These are phyloP conservation scores for Solanum acaule DNA, from an alignment of 257 asterid species.

Conservation along the genomic window DNA sequence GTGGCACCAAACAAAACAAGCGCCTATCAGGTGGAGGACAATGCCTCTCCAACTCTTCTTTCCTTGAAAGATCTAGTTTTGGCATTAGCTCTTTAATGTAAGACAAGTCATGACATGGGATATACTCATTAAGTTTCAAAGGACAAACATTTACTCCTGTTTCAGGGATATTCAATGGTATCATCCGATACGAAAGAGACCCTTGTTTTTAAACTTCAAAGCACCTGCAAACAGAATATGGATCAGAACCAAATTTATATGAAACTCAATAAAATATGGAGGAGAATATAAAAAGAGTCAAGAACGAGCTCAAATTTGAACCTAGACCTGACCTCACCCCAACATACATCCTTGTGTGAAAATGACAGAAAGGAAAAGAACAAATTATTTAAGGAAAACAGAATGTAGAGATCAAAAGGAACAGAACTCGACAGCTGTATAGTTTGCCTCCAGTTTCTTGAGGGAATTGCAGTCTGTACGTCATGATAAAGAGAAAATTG, in stretches of 20 bases:
- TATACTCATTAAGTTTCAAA: conserved; percentile 57
- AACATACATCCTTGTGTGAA: background rate
- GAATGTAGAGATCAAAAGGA: background rate
- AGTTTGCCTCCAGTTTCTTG: background rate
- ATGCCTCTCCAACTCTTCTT: conserved; percentile 89
- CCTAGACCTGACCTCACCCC: background rate
- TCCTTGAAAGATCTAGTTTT: conserved; percentile 53
- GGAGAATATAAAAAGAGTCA: background rate
- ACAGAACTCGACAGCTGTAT: background rate
- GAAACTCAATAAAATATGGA: background rate
- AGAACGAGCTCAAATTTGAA: background rate
- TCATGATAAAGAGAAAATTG: background rate
- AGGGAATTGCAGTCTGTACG: background rate
- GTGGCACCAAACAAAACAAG: conserved; percentile 82
- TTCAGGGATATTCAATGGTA: conserved; percentile 50
- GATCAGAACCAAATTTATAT: background rate
- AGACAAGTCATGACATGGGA: conserved; percentile 77
- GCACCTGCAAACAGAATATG: conserved; percentile 22
- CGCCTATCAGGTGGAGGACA: conserved; percentile 66
- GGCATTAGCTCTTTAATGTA: conserved; percentile 64
- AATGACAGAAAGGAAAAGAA: background rate
- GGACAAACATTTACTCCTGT: conserved; percentile 79
- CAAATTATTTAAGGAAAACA: background rate
- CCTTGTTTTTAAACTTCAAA: conserved; percentile 45
- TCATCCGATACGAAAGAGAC: conserved; percentile 43